Evolutionary conservation across 345 rosid genomes (phyloP).

Genomic region (Nephelium lappaceum): DNA sequence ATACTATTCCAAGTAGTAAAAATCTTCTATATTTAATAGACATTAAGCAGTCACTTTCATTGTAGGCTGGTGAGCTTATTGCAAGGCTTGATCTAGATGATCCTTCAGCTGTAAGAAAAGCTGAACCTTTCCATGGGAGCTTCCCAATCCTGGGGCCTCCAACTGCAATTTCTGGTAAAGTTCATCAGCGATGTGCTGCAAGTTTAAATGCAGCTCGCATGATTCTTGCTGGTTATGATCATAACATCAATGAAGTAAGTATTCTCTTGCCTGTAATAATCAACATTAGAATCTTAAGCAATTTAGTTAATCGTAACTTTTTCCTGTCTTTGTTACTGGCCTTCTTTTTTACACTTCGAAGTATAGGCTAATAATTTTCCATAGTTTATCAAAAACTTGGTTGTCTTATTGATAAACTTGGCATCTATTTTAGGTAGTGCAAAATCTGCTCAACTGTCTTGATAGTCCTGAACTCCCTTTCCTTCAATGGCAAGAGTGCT

Average conservation of each 20-base stretch:
- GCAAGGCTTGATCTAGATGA: constrained; percentile 95
- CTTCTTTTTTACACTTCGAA: neutral
- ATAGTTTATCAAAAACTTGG: constrained; percentile 12
- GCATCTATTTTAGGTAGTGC: constrained; percentile 71
- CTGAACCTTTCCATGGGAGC: constrained; percentile 92
- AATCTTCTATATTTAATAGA: neutral
- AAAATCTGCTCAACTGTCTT: constrained; percentile 83
- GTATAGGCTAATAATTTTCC: neutral
- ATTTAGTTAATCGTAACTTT: constrained; percentile 2
- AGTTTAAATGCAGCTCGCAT: constrained; percentile 89
- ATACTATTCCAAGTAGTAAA: constrained; percentile 5
- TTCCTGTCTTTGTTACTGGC: neutral
- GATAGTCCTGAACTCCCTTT: constrained; percentile 98
- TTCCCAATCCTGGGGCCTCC: constrained; percentile 91
- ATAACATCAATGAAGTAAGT: constrained; percentile 84
- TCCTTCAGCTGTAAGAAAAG: constrained; percentile 99
- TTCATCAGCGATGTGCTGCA: constrained; percentile 99
- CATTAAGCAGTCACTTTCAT: constrained; percentile 25
- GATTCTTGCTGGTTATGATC: constrained; percentile 99
- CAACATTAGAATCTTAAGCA: neutral
- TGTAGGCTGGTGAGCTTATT: constrained; percentile 98
- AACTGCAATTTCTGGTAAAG: constrained; percentile 92
- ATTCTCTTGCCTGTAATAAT: constrained; percentile 14
- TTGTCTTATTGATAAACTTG: constrained; percentile 9
- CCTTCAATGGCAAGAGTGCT: constrained; percentile 99